Base-by-base conservation (phyloP, 2,329 filamentous ascomycete genomes). In the Diaporthe sp. region DNA sequence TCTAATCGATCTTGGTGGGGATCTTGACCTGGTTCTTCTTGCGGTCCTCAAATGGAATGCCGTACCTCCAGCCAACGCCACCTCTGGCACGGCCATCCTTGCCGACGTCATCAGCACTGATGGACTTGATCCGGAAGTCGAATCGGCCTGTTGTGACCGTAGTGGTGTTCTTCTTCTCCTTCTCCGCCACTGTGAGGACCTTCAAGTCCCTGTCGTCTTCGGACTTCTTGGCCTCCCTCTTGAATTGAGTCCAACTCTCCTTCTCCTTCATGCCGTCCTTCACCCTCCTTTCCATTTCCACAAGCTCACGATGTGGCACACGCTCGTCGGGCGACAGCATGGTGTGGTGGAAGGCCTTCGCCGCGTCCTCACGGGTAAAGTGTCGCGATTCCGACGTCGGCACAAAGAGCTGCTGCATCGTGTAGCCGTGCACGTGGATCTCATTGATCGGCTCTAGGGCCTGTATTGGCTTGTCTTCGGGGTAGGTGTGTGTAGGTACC, bases 401-500 rank as follows among this genome's bases (percentile, higher is more conserved):
- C 78, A 90, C 85, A 80, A 92, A 93, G n/a, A 93, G 85, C 83
- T 93, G 91, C 82, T 91, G 89, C 84, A 88, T 88, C 10, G 91
- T 92, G 79, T 87, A 85, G 68, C 87, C 86, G 83, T 93, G 91
- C n/a, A 91, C 87, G 79, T 91, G 88, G 28, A 93, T 84, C 82
- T 93, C 91, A 82, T 92, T 93, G 82, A 93, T 90, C 31, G 89
- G 86, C 83, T 93, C 90, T 79, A 91, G 89, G 0, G 86, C 84
- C 25, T 67, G 28, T n/a, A 61, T 37, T 6, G 83, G 82, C 83
- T 86, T 90, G 85, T 79, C 88, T 81, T 79, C 87, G 81, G 73
- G 88, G 87, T 76, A 88, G 84, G 81, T 92, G 82, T 86, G 85
- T n/a, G 91, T 94, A 3, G 95, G 95, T 7, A 98, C 87, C 95